A percentile compares a stretch with the other conserved stretches of the same genome.
These are phyloP conservation scores for Kurtzmaniella quercitrusa DNA, from an alignment of 1,139 yeast species.

Conservation along the genomic window DNA sequence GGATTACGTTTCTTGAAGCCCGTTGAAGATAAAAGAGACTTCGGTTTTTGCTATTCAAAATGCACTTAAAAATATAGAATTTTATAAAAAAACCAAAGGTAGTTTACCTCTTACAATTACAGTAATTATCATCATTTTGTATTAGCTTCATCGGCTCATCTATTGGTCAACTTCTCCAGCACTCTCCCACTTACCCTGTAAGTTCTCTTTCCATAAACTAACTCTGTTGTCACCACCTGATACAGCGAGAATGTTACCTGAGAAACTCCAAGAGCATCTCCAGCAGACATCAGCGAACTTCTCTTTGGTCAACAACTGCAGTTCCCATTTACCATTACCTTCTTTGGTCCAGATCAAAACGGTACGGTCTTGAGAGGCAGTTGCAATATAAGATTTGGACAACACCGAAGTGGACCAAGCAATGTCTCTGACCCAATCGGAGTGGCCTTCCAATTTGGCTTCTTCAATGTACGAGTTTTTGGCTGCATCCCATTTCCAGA, in stretches of 20 bases:
- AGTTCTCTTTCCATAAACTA: conserved; percentile 93
- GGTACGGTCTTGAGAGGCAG: conserved; percentile 95
- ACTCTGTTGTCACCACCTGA: conserved; percentile 96
- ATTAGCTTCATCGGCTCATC: conserved; percentile 1
- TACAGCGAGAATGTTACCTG: conserved; percentile 93
- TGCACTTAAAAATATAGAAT: too few relatives aligned
- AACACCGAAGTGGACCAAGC: conserved; percentile 95
- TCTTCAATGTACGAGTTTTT: conserved; percentile 65
- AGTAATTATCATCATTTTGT: too few relatives aligned
- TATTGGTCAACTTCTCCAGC: conserved; percentile 91
- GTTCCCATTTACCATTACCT: conserved; percentile 71
- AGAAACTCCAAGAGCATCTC: conserved; percentile 97
- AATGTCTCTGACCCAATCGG: conserved; percentile 98
- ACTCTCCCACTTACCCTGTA: conserved; percentile 92
- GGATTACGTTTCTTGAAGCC: too few relatives aligned
- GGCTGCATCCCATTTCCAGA: conserved; percentile 73
- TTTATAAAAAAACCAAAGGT: too few relatives aligned
- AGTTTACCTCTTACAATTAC: too few relatives aligned
- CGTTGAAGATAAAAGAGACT: too few relatives aligned
- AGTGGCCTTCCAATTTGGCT: conserved; percentile 79
- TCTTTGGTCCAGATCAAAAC: conserved; percentile 91
- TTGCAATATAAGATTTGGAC: conserved; percentile 88
- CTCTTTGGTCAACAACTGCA: conserved; percentile 67
- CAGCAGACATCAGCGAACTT: conserved; percentile 96
- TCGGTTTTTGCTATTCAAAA: too few relatives aligned